Conservation (phyloP, 495 filamentous ascomycete genomes). For the Xylaria grammica region DNA sequence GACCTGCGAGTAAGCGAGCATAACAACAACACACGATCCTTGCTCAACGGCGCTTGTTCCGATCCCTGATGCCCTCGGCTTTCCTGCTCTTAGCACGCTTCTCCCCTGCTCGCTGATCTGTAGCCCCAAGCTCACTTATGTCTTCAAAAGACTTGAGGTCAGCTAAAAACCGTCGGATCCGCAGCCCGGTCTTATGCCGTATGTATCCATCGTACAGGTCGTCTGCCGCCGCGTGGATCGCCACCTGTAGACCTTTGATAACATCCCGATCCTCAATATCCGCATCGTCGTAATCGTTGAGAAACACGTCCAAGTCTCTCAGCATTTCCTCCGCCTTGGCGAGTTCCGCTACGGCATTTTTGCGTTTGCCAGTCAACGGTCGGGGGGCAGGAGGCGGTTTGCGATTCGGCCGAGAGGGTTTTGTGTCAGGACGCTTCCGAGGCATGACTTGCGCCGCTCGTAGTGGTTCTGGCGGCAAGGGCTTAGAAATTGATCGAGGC, state of each 20-base stretch:
- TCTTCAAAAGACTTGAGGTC: constrained; percentile 53
- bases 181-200: constrained; percentile 48
- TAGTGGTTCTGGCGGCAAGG: constrained; percentile 12
- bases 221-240: constrained; percentile 54
- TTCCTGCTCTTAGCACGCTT: constrained; percentile 1
- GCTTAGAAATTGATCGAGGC: constrained; percentile 20
- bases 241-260: constrained; percentile 53
- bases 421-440: not conserved
- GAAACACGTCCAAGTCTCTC: constrained; percentile 34
- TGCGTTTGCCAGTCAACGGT: constrained; percentile 14
- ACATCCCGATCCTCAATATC: constrained; percentile 48
- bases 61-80: not conserved
- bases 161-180: constrained; percentile 51
- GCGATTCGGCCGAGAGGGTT: constrained; percentile 21
- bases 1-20: not conserved
- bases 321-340: constrained; percentile 26
- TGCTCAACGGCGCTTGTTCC: constrained; percentile 6
- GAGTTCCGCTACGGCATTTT: constrained; percentile 27
- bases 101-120: constrained; percentile 11
- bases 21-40: not conserved
- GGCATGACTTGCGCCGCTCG: constrained; percentile 3
- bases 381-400: constrained; percentile 5
- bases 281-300: constrained; percentile 36
- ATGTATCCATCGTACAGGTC: constrained; percentile 51
- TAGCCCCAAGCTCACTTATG: constrained; percentile 20